phyloP scores from a whole-genome alignment of 768 basidiomycete species.

The Leccinum olivaceopallidum region DNA sequence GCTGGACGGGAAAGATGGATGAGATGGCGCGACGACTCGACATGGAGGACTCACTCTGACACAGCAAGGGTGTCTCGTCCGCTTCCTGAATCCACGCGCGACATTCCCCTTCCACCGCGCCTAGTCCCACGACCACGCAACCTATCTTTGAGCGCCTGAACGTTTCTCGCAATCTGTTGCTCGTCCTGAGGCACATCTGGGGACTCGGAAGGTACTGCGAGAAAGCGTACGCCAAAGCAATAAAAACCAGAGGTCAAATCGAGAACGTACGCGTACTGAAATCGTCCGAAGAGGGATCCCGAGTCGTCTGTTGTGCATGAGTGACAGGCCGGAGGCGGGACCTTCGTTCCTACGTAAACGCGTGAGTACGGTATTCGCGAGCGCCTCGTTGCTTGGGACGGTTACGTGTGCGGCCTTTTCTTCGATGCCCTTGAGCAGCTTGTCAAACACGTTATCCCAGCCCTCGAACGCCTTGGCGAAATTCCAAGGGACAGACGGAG shows the following conservation, averaged over 20 bases:
- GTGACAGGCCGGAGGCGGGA: slow-evolving; percentile 51
- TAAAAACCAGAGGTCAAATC: background rate
- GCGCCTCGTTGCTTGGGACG: background rate
- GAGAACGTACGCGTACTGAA: slow-evolving; percentile 51
- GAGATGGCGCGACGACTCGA: background rate
- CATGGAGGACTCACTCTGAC: slow-evolving; percentile 62
- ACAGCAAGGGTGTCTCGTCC: slow-evolving; percentile 61
- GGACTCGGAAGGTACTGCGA: slow-evolving; percentile 48
- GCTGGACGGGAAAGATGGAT: slow-evolving; percentile 43
- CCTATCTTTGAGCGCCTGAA: slow-evolving; percentile 85
- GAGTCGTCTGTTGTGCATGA: slow-evolving; percentile 37
- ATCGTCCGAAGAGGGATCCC: slow-evolving; percentile 56
- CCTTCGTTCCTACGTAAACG: slow-evolving; percentile 61
- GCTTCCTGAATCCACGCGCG: slow-evolving; percentile 51
- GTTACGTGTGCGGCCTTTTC: slow-evolving; percentile 69
- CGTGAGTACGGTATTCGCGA: slow-evolving; percentile 2
- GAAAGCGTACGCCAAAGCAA: background rate
- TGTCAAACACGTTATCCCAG: slow-evolving; percentile 83
- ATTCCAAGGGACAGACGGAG: slow-evolving; percentile 55
- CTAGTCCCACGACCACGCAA: slow-evolving; percentile 74
- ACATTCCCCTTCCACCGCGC: slow-evolving; percentile 48
- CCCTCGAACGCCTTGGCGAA: slow-evolving; percentile 69
- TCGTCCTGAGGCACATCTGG: slow-evolving; percentile 66
- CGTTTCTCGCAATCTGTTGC: slow-evolving; percentile 90
- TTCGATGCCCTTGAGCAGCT: slow-evolving; percentile 70